Base-by-base conservation (phyloP, 2,329 filamentous ascomycete genomes). In the Aureobasidium sp. region DNA sequence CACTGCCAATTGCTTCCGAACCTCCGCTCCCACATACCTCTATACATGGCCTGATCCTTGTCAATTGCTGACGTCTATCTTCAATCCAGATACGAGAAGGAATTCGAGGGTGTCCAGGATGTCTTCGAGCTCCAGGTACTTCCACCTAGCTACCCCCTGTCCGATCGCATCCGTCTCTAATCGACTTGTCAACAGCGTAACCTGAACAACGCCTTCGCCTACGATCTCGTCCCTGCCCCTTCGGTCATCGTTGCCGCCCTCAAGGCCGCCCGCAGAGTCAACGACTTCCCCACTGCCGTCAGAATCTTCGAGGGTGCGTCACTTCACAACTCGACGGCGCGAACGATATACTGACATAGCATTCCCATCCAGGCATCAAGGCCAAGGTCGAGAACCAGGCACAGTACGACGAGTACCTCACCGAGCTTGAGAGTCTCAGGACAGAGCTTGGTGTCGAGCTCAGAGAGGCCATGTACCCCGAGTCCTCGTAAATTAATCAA, bases 141-240 rank as follows among this genome's bases (percentile, higher is more conserved):
- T 45, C 9, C 49, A 45, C 33, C 35, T 24, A 22, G n/a, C 57
- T 31, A 24, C 5, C 27, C 45, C 15, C 37, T 19, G 33, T 14
- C 11, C 62, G 31, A 14, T 39, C 45, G 31, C 42, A 39, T 37
- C 33, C 15, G 27, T 24, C 15, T 49, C 44, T 52, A 33, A 60
- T 29, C 42, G 42, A 57, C 37, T 24, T 15, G 5, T 33, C 24
- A 48, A 42, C 74, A 91, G 85, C 90, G 91, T 78, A 96, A 96
- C 82, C 84, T 96, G 74, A 99, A 99, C 88, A 99, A 99, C 82
- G 93, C 91, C 76, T 99, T 99, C 81, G 94, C 94, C 75, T 99
- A 99, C 87, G 94, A 99, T 87, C 88, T 99, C 73, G 94, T 99
- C 68, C 94, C 95, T 73, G 94, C 93, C 48, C 87, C 93, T 67